phyloP scores from a whole-genome alignment of 1,139 yeast genomes.

The Wickerhamiella infanticola region DNA sequence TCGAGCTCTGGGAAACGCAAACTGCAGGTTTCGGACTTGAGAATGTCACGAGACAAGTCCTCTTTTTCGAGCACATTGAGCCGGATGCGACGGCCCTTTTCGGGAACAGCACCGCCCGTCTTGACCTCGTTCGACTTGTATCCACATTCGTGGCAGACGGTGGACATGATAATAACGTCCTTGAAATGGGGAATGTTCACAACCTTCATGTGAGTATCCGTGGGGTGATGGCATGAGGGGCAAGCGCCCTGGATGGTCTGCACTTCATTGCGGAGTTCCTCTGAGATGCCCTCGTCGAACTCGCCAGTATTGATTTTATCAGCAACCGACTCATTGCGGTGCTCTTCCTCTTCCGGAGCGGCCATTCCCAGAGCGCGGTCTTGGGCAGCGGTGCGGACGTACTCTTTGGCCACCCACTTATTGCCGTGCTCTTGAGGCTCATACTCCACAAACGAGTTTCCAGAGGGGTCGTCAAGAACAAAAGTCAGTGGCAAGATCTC shows the following conservation, averaged over 20 bases:
- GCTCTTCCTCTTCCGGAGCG: slow-evolving; percentile 41
- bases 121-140: slow-evolving; percentile 95
- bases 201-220: slow-evolving; percentile 88
- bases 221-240: slow-evolving; percentile 59
- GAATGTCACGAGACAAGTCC: slow-evolving; percentile 85
- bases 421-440: slow-evolving; percentile 75
- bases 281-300: slow-evolving; percentile 49
- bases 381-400: slow-evolving; percentile 77
- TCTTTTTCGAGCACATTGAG: slow-evolving; percentile 77
- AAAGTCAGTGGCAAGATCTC: slow-evolving; percentile 68
- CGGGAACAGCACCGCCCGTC: slow-evolving; percentile 95
- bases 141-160: slow-evolving; percentile 85
- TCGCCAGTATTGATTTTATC: slow-evolving; percentile 17
- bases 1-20: slow-evolving; percentile 72
- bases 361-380: slow-evolving; percentile 75
- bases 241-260: slow-evolving; percentile 89
- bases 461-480: slow-evolving; percentile 83
- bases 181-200: slow-evolving; percentile 96
- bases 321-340: slow-evolving; percentile 15
- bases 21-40: slow-evolving; percentile 90
- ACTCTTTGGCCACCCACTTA: slow-evolving; percentile 79
- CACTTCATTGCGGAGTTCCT: slow-evolving; percentile 73
- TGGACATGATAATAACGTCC: slow-evolving; percentile 93
- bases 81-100: slow-evolving; percentile 59
- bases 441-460: slow-evolving; percentile 81